A percentile compares a stretch with the other conserved stretches of the same genome.
These are phyloP conservation scores for Pseudogymnoascus sp. DNA, from an alignment of 2,329 filamentous ascomycete genomes.

Conservation along the genomic window DNA sequence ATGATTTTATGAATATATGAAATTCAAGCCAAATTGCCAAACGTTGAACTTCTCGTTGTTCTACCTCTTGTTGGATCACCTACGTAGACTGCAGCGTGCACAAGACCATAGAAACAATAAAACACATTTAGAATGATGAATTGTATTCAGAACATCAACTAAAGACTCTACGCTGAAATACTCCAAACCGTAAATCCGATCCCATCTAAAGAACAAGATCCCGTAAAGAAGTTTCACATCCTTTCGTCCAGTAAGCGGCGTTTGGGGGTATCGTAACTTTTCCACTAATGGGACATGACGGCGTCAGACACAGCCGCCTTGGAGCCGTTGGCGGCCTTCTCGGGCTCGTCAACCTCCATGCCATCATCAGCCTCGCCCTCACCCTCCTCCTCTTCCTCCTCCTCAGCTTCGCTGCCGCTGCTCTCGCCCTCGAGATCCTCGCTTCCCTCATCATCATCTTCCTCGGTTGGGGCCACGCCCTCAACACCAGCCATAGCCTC, in stretches of 20 bases:
- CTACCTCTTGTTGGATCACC: background rate
- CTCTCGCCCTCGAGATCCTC: constrained; percentile 75
- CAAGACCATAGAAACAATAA: background rate
- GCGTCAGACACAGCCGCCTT: constrained; percentile 19
- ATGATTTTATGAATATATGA: background rate
- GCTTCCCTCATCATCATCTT: constrained; percentile 66
- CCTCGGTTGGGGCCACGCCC: constrained; percentile 40
- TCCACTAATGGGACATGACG: constrained; percentile 25
- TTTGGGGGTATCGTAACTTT: constrained; percentile 3
- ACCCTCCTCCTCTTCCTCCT: constrained; percentile 55
- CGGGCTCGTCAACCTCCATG: constrained; percentile 43
- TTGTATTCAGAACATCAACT: background rate
- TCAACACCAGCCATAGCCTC: constrained; percentile 70
- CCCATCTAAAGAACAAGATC: constrained; percentile 5
- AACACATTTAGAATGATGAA: constrained; percentile 5
- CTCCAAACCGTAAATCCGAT: background rate
- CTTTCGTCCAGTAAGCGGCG: background rate
- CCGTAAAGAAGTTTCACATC: background rate
- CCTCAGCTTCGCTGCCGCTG: constrained; percentile 63
- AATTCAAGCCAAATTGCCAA: background rate
- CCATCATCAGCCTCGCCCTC: constrained; percentile 37
- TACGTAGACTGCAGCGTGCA: background rate
- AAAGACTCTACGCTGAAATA: constrained; percentile 1
- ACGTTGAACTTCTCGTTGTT: background rate
- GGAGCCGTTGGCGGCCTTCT: constrained; percentile 23